Evolutionary conservation across 208 protist genomes (phyloP), one percentile per base, ranked within the genome.

Genomic region (Trypanosoma cruzi): DNA sequence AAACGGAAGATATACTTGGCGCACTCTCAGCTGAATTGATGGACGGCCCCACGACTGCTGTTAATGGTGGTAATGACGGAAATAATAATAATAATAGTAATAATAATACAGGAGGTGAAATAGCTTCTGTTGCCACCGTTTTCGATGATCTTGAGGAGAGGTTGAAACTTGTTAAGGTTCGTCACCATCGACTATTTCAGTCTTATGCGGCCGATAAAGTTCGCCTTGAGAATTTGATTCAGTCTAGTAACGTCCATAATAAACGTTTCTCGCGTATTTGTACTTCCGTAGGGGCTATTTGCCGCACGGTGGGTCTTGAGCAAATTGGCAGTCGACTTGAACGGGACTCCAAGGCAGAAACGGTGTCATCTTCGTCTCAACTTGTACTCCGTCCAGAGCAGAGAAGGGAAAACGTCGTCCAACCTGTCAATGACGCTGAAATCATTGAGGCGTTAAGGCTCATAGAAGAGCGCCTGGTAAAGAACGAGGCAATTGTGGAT

Each of bases 131-230:
- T 0, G 49, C 56, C 26, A 24, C 42, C 34, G 76, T 87, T 53
- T 76, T 93, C 54, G 75, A 68, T 42, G 84, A 88, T 56, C 68
- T 89, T 18, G 58, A 68, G 44, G 87, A 93, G 46, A 71, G 87
- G 16, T 44, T 93, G 46, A 77, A 79, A 44, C 16, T 85, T 40
- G 52, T 90, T n/a, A 88, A 88, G 61, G 61, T 75, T 8, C 69
- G 77, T 68, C 65, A 82, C 40, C 61, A 80, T 55, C 73, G 75
- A 16, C 68, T 78, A n/a, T 57, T 75, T 14, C 69, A 88, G 40
- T 64, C 77, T 0, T 73, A 69, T 13, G 28, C 70, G 24, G 73
- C 80, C 18, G 70, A 78, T 40, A 82, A 77, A 50, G 73, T 79
- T 29, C 78, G 85, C n/a, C 73, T 82, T 0, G 81, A 87, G 28